These are phyloP conservation scores for Fraxinus excelsior DNA, from an alignment of 257 asterid species.

Conservation along the genomic window DNA sequence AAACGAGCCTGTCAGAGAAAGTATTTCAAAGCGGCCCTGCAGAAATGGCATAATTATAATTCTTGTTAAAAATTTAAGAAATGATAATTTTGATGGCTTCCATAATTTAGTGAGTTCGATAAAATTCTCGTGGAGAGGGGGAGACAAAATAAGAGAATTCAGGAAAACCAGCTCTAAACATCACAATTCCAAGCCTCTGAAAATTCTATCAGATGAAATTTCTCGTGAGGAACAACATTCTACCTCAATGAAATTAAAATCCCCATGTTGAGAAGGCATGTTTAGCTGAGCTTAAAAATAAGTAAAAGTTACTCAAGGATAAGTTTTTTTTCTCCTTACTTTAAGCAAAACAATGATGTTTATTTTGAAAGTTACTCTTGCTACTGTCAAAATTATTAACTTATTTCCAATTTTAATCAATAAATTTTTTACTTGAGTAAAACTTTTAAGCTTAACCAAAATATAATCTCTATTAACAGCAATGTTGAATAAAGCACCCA, in stretches of 20 bases:
- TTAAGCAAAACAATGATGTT: too few relatives aligned
- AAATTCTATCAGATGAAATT: not conserved
- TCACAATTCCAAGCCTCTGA: not conserved
- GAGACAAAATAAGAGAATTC: not conserved
- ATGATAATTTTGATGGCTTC: not conserved
- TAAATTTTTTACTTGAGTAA: too few relatives aligned
- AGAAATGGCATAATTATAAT: constrained; percentile 8
- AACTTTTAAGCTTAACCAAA: not conserved
- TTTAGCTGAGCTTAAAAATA: not conserved
- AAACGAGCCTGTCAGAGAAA: constrained; percentile 79
- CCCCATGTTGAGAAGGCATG: not conserved
- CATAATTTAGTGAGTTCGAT: not conserved
- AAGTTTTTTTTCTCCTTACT: too few relatives aligned
- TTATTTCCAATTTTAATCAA: not conserved
- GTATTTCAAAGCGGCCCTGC: constrained; percentile 89
- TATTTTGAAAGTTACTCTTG: not conserved
- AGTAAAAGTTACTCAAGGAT: not conserved
- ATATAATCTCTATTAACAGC: not conserved
- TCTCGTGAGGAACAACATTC: not conserved
- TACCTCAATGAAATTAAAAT: not conserved
- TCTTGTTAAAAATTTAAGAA: not conserved
- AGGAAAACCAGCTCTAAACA: constrained; percentile 9
- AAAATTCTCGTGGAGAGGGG: not conserved
- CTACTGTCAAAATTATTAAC: not conserved
- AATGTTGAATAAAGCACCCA: not conserved